Percentiles rank a stretch among this genome's conserved stretches.
These are phyloP conservation scores for Gentiana dahurica DNA, from an alignment of 257 asterid genomes.

Conservation along the genomic window DNA sequence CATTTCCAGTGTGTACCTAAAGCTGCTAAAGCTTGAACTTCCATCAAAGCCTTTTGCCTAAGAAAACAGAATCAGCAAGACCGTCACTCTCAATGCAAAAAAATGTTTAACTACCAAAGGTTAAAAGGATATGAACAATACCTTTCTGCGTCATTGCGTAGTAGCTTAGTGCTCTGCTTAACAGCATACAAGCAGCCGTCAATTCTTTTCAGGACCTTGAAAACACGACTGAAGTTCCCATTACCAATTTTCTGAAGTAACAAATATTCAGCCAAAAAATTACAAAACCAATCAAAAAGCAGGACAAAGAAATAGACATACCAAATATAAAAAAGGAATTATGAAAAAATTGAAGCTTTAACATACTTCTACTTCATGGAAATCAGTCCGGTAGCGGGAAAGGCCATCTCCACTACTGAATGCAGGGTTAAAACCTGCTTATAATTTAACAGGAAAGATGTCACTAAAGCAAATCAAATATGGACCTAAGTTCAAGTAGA, in stretches of 20 bases:
- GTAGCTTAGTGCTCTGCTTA: constrained; percentile 55
- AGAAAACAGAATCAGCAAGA: constrained; percentile 11
- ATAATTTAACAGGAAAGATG: constrained; percentile 1
- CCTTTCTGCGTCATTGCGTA: constrained; percentile 84
- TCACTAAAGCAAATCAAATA: not conserved
- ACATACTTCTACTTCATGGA: constrained; percentile 74
- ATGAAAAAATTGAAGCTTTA: not conserved
- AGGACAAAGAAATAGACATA: not conserved
- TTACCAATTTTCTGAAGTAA: constrained; percentile 62
- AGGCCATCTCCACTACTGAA: constrained; percentile 60
- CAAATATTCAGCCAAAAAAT: constrained; percentile 2
- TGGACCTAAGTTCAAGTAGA: not conserved
- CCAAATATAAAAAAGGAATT: no score
- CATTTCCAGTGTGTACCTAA: constrained; percentile 40
- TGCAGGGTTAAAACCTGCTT: constrained; percentile 49
- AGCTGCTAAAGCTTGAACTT: constrained; percentile 93
- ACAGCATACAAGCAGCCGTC: constrained; percentile 95
- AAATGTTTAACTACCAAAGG: constrained; percentile 1
- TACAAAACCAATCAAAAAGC: constrained; percentile 4
- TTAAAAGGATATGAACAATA: constrained; percentile 8
- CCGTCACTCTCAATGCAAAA: constrained; percentile 1
- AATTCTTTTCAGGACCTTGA: constrained; percentile 76
- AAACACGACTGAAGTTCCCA: constrained; percentile 83
- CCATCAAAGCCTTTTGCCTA: constrained; percentile 96
- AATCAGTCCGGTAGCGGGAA: constrained; percentile 77